Base-by-base conservation (phyloP, 225 moss, liverwort and hornwort genomes). In the Takakia lepidozioides region DNA sequence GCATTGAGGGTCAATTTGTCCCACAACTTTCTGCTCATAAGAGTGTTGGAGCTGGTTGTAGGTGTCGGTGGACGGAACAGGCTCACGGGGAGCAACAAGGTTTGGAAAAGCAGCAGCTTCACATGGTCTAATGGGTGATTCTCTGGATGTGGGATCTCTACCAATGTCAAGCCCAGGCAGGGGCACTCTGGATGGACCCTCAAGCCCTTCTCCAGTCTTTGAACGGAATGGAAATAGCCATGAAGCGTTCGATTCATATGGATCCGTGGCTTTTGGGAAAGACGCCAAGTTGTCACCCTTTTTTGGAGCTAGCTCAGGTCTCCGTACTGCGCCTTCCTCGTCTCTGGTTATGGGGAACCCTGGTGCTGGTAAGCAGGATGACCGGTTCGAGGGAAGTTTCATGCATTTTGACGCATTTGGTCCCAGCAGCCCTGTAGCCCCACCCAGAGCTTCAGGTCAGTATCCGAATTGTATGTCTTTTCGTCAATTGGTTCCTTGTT, bases 341-440 rank as follows among this genome's bases (percentile, higher is more conserved):
- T 74, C 79, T 8, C 41, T 70, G 48, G 74, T 80, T 44, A 73
- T 70, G 27, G 74, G 79, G 13, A 70, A 70, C 54, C 79, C 79
- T 0, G 73, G 74, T 5, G 60, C 13, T 15, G 67, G 74, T 4
- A 67, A 49, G 70, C 52, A 74, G 29, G 79, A 70, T 26, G 74
- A 70, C 2, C 57, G 60, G 0, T 67, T 63, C 25, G 55, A 57
- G 0, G 70, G 67, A 28, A 74, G 70, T 60, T 80, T 80, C 57
- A 27, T 67, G 66, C 74, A 65, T 14, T 80, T 80, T 63, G 79
- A 80, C 23, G 74, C 79, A 0, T 70, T 74, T 48, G 73, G 63
- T 43, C 70, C 74, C 1, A 70, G 79, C 0, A 63, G 73, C 30
- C 63, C 73, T 46, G 78, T 46, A 14, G 57, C 50, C 11, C 57